Evolutionary conservation across 1,284 basidiomycete genomes (phyloP).

Genomic region (Retiboletus flavoniger): DNA sequence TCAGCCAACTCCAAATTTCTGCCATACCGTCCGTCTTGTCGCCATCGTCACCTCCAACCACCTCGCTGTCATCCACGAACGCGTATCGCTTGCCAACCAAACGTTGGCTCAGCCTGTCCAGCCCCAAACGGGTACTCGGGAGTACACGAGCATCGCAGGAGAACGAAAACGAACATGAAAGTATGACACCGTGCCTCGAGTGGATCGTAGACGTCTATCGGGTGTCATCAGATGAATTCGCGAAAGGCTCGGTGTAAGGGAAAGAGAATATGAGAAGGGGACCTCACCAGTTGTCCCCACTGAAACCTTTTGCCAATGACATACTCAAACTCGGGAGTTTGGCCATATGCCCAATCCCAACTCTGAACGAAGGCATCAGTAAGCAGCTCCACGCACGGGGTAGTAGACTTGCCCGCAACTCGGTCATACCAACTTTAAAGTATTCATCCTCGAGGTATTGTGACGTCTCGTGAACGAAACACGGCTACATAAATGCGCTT

Average conservation of each 20-base stretch:
- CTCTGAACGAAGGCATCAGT: constrained; percentile 45
- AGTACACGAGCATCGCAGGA: constrained; percentile 18
- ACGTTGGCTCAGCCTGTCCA: constrained; percentile 28
- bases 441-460: constrained; percentile 48
- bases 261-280: not conserved
- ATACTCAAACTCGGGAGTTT: constrained; percentile 91
- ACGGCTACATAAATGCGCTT: constrained; percentile 25
- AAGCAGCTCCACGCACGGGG: not conserved
- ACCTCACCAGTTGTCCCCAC: constrained; percentile 63
- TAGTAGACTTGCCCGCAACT: constrained; percentile 57
- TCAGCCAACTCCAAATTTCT: constrained; percentile 28
- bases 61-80: constrained; percentile 38
- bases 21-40: not conserved
- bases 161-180: constrained; percentile 45
- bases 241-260: not conserved
- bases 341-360: constrained; percentile 94
- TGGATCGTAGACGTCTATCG: constrained; percentile 36
- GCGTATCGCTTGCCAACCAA: constrained; percentile 51
- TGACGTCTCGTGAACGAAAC: constrained; percentile 45
- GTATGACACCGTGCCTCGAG: constrained; percentile 63
- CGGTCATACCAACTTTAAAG: constrained; percentile 66
- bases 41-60: not conserved
- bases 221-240: not conserved
- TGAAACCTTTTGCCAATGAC: constrained; percentile 47
- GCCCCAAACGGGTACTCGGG: constrained; percentile 8